A percentile compares a stretch with the other conserved stretches of the same genome.
These are phyloP conservation scores for Zygnema cylindricum DNA, from an alignment of 139 green algal species.

Conservation along the genomic window DNA sequence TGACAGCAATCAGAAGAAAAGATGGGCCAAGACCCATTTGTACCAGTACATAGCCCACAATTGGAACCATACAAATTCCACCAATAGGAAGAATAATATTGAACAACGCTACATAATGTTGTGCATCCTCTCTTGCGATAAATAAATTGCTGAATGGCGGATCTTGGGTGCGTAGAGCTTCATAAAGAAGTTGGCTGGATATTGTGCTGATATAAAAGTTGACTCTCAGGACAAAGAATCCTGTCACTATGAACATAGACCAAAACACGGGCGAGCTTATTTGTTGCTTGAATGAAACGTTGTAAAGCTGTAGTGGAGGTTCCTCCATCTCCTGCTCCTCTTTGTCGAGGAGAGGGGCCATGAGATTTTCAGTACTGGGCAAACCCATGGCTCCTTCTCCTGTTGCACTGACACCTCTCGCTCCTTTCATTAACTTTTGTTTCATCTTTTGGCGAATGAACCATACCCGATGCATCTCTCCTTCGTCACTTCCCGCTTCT, in stretches of 20 bases:
- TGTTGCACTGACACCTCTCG: not conserved
- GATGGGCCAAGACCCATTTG: constrained; percentile 25
- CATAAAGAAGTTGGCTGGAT: constrained; percentile 22
- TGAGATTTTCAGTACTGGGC: not conserved
- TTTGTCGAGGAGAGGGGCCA: constrained; percentile 11
- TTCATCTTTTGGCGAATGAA: constrained; percentile 8
- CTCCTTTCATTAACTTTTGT: not conserved
- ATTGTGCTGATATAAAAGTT: constrained; percentile 44
- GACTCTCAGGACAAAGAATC: constrained; percentile 34
- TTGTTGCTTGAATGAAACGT: constrained; percentile 1
- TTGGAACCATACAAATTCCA: constrained; percentile 27
- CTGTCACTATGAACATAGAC: constrained; percentile 11
- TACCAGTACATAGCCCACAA: constrained; percentile 17
- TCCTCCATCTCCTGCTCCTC: not conserved
- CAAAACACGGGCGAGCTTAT: constrained; percentile 36
- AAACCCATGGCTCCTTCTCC: not conserved
- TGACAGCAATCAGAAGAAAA: constrained; percentile 26
- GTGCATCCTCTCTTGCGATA: not conserved
- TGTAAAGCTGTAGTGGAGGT: constrained; percentile 10
- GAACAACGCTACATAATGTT: constrained; percentile 29
- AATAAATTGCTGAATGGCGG: not conserved
- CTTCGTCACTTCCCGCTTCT: not conserved
- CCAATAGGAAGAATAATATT: constrained; percentile 39
- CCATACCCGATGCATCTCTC: constrained; percentile 32
- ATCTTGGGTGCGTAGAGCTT: not conserved